Base-by-base conservation (phyloP, 768 basidiomycete species). In the Leucosporidium yakuticum region DNA sequence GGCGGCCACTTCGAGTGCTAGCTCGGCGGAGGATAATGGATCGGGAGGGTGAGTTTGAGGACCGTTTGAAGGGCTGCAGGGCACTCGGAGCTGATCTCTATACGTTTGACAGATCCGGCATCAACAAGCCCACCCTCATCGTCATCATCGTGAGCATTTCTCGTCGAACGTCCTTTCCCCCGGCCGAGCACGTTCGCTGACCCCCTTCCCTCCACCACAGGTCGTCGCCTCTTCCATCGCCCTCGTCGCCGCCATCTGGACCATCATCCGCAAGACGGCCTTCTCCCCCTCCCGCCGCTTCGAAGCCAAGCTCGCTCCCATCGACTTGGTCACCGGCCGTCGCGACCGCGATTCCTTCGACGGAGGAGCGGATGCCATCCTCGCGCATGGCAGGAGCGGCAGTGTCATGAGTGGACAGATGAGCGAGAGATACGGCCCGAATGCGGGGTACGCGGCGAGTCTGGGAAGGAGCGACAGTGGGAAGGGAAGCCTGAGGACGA, bases 261-360 rank as follows among this genome's bases (percentile, higher is more conserved):
- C 90, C 58, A 80, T 91, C 76, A 88, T 92, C 82, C 87, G 91
- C 81, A 58, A 58, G 57, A 39, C 39, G 36, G 6, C 36, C 27
- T 86, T 92, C 76, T 85, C 85, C 63, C 85, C 88, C 65, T 91
- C 90, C 36, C 83, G 84, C 76, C 83, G 84, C 74, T 92, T 92
- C 77, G 88, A 90, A 74, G 85, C 86, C 69, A 89, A 90, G 73
- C 85, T 94, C 81, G 85, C 88, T 67, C 90, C 91, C 68, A 90
- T 92, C 76, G 86, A 91, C 54, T 74, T 71, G 34, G 58, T 39
- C 17, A 62, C 65, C 7, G 63, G 60, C 27, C 36, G 49, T 20
- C 51, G 29, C 34, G 39, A 48, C 19, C 36, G 21, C 20, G 51
- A 54, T 29, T 54, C 53, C 25, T 29, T 54, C 32, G 57, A 58